Evolutionary conservation across 2,329 filamentous ascomycete genomes (phyloP), one percentile per base, ranked within the genome.

Genomic region (Neocatenulostroma microsporum): DNA sequence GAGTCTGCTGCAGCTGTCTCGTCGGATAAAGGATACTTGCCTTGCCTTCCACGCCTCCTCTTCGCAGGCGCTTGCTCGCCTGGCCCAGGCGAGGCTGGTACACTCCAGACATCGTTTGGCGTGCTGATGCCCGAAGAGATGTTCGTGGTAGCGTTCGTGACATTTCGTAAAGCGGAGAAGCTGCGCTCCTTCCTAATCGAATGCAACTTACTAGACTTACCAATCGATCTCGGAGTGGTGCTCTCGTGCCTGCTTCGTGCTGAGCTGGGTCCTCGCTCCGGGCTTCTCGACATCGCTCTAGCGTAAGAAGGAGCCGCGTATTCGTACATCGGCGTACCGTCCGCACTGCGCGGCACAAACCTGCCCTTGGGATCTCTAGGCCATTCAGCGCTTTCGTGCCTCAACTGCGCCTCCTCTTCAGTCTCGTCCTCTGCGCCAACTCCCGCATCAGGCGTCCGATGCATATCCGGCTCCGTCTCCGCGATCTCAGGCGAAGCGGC

Each of bases 121-220:
- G n/a, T n/a, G n/a, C n/a, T n/a, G n/a, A n/a, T n/a, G n/a, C n/a
- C n/a, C n/a, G n/a, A n/a, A n/a, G n/a, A n/a, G n/a, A n/a, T n/a
- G n/a, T n/a, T n/a, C n/a, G n/a, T n/a, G n/a, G n/a, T n/a, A n/a
- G n/a, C 49, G 34, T 48, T 53, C n/a, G 44, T 41, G 6, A 54
- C 53, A 26, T 51, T 49, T 3, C 53, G 51, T 17, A 55, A 27
- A 11, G 41, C 45, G n/a, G 51, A 52, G 15, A 37, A 37, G 38
- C 44, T 54, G 23, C 47, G 48, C 21, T 50, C 42, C 28, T 50
- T 54, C 41, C 47, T 52, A 20, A 55, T 40, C 9, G 34, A 36
- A 14, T 44, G 46, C 9, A 51, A 37, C 18, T 42, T 48, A 4
- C n/a, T n/a, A n/a, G n/a, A n/a, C n/a, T n/a, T n/a, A n/a, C n/a